Base-by-base conservation (phyloP, 805 yeast genomes). In the Pichia manshurica region DNA sequence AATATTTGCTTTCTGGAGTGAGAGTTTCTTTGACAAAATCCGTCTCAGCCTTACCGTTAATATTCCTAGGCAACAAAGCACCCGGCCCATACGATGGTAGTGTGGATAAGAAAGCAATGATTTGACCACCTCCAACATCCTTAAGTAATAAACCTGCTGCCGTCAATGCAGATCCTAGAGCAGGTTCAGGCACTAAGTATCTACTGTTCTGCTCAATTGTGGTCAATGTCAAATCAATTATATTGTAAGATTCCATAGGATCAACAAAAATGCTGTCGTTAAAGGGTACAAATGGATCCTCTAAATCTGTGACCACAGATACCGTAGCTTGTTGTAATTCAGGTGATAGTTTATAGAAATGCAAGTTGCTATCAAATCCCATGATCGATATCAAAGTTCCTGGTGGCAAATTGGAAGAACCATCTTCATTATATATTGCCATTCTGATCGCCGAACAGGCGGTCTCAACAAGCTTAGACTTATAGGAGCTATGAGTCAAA, bases 61-160 rank as follows among this genome's bases (percentile, higher is more conserved):
- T 32, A 4, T 69, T 68, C 55, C 73, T 78, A 46, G 65, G 67
- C n/a, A 70, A 67, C 46, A 84, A 71, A 9, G 75, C 70, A 4
- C 96, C 96, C 0, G 88, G 83, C 0, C 96, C 96, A 74, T 80
- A 74, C 1, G 87, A 75, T 6, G 99, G 96, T 35, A 88, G 63
- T 2, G 81, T 68, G 2, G 87, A 74, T 37, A 90, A 66, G 4
- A 85, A 64, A 0, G 86, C 75, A 20, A 84, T 75, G 31, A 91
- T 81, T 56, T 90, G 86, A 50, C 98, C 99, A 52, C 93, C 93
- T 8, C 93, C 96, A 31, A 73, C 74, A 20, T 68, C 65, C 39
- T 73, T 73, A 23, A 89, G 68, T 6, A 88, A 81, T 45, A 77
- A 60, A 55, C 73, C 67, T 0, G 95, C 91, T 2, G 83, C 79